phyloP scores from a whole-genome alignment of 208 protist genomes.

The Crithidia acanthocephali region DNA sequence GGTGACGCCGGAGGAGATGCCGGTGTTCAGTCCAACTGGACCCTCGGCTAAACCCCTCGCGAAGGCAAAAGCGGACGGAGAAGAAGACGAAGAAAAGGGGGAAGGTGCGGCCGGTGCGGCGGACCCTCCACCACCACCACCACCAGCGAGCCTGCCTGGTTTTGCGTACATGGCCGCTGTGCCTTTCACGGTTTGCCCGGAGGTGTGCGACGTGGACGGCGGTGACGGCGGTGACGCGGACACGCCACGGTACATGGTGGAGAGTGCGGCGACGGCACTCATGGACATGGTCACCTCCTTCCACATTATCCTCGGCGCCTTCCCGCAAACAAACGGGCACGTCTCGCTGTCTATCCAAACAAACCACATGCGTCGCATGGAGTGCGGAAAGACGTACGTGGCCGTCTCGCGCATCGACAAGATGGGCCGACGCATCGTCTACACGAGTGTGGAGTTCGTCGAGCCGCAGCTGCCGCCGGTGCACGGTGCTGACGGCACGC shows the following conservation, averaged over 20 bases:
- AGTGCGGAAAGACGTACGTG: slow-evolving; percentile 33
- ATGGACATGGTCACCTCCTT: slow-evolving; percentile 61
- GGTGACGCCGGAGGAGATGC: slow-evolving; percentile 18
- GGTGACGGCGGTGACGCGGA: neutral
- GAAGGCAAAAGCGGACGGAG: neutral
- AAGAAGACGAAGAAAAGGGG: neutral
- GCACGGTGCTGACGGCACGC: neutral
- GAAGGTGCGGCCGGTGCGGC: neutral
- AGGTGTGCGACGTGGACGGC: slow-evolving; percentile 20
- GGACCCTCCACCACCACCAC: no score
- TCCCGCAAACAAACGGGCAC: slow-evolving; percentile 37
- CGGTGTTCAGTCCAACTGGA: slow-evolving; percentile 25
- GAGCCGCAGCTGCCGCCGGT: slow-evolving; percentile 24
- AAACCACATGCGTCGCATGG: slow-evolving; percentile 32
- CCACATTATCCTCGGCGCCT: slow-evolving; percentile 49
- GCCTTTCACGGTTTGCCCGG: slow-evolving; percentile 29
- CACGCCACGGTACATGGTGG: slow-evolving; percentile 7
- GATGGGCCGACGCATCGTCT: slow-evolving; percentile 54
- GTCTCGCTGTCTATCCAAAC: slow-evolving; percentile 54
- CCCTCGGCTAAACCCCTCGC: neutral
- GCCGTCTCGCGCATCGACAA: slow-evolving; percentile 47
- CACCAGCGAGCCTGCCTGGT: neutral
- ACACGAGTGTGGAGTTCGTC: slow-evolving; percentile 51
- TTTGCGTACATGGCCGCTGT: slow-evolving; percentile 34
- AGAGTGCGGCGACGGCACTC: slow-evolving; percentile 17